Percentiles rank a stretch among this genome's conserved stretches.
These are phyloP conservation scores for Geotrichum fermentans DNA, from an alignment of 1,139 yeast genomes.

Conservation along the genomic window DNA sequence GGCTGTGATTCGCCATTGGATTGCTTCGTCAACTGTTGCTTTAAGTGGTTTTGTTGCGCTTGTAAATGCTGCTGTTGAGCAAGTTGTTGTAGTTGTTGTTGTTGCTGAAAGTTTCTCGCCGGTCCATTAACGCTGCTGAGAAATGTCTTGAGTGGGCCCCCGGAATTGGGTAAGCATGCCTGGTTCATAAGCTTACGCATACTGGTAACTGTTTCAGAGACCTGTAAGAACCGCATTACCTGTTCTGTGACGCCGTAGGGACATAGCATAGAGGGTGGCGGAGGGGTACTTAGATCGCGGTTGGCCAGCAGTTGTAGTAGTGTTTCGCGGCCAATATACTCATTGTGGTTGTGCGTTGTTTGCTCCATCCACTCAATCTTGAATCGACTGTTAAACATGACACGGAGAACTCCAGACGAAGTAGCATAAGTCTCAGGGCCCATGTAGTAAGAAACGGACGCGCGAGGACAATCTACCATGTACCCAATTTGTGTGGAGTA, in stretches of 20 bases:
- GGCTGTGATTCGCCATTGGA: neutral
- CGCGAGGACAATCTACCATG: slow-evolving; percentile 55
- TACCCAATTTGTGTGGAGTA: slow-evolving; percentile 62
- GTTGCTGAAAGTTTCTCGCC: too few relatives aligned
- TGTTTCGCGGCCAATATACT: slow-evolving; percentile 8
- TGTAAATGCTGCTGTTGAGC: slow-evolving; percentile 21
- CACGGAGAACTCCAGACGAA: slow-evolving; percentile 54
- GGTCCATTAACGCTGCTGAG: neutral
- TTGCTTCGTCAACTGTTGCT: slow-evolving; percentile 7
- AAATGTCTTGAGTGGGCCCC: slow-evolving; percentile 58
- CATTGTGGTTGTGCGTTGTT: slow-evolving; percentile 44
- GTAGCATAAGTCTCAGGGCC: slow-evolving; percentile 67
- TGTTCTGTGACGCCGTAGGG: slow-evolving; percentile 60
- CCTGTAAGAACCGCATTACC: slow-evolving; percentile 65
- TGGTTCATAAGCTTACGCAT: slow-evolving; percentile 61
- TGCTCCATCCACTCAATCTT: slow-evolving; percentile 70
- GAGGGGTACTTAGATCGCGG: neutral
- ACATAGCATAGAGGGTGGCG: slow-evolving; percentile 3
- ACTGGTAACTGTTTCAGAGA: slow-evolving; percentile 71
- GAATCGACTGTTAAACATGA: slow-evolving; percentile 56
- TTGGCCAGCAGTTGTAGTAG: slow-evolving; percentile 2
- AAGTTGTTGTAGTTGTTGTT: slow-evolving; percentile 30
- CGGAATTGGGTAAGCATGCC: slow-evolving; percentile 42
- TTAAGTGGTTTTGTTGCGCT: slow-evolving; percentile 8
- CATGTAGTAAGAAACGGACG: slow-evolving; percentile 52